These are phyloP conservation scores for Panaeolus cyanescens DNA, from an alignment of 768 basidiomycete genomes.

Conservation along the genomic window DNA sequence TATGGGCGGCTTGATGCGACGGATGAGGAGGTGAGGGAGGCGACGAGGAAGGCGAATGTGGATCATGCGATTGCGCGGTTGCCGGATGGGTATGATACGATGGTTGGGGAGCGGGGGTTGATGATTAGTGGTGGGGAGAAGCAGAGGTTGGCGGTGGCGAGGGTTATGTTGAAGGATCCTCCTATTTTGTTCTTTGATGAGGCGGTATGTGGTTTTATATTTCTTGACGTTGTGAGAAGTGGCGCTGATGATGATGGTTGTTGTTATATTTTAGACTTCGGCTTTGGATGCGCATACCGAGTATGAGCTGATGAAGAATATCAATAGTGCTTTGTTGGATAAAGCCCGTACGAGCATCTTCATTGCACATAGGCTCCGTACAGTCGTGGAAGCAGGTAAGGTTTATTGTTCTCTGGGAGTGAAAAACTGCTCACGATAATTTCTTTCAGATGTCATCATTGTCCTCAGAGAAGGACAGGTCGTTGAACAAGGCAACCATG, in stretches of 20 bases:
- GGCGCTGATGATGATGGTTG: not conserved
- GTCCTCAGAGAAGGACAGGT: constrained; percentile 91
- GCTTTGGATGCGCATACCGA: constrained; percentile 96
- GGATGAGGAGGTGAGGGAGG: constrained; percentile 87
- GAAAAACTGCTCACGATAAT: not conserved
- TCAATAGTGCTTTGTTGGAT: constrained; percentile 76
- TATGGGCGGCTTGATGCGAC: constrained; percentile 88
- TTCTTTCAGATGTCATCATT: constrained; percentile 77
- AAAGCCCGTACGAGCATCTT: constrained; percentile 92
- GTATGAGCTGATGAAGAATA: constrained; percentile 91
- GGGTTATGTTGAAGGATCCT: constrained; percentile 91
- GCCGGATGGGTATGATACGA: constrained; percentile 86
- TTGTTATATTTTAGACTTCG: constrained; percentile 66
- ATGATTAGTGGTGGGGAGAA: constrained; percentile 99
- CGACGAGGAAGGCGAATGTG: constrained; percentile 85
- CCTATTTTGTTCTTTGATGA: constrained; percentile 98
- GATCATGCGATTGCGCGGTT: constrained; percentile 77
- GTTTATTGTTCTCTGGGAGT: constrained; percentile 5
- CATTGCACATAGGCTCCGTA: constrained; percentile 91
- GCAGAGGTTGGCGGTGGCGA: constrained; percentile 92
- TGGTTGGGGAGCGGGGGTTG: constrained; percentile 93
- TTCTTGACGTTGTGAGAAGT: not conserved
- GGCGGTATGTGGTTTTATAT: constrained; percentile 67
- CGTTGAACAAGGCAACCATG: constrained; percentile 92
- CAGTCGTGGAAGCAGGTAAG: constrained; percentile 86